phyloP scores from a whole-genome alignment of 352 stramenopile genomes.

The Globisporangium okanoganense region DNA sequence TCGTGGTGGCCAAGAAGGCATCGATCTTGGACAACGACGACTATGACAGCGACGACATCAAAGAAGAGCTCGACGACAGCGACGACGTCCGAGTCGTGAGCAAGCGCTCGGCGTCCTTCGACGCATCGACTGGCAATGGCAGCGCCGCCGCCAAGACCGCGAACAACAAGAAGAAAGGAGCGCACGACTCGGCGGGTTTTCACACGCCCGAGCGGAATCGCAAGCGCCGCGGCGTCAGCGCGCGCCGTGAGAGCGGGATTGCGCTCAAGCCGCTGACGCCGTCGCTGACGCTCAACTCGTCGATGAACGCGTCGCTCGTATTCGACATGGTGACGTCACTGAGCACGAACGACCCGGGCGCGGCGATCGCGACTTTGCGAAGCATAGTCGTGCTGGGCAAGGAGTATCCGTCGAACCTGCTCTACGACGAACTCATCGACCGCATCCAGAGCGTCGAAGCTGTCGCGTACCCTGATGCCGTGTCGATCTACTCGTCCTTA shows the following conservation, averaged over 20 bases:
- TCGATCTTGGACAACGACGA: neutral
- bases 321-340: conserved; percentile 83
- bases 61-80: neutral
- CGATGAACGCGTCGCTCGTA: conserved; percentile 78
- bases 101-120: conserved; percentile 4
- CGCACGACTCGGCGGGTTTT: neutral
- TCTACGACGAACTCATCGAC: conserved; percentile 77
- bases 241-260: conserved; percentile 7
- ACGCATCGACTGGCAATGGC: neutral
- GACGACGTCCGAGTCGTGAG: neutral
- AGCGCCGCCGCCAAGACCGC: neutral
- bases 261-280: conserved; percentile 61
- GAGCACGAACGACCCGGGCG: conserved; percentile 78
- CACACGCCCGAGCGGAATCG: conserved; percentile 16
- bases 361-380: conserved; percentile 67
- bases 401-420: conserved; percentile 76
- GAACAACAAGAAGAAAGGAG: conserved; percentile 6
- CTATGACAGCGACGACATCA: conserved; percentile 8
- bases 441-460: conserved; percentile 72
- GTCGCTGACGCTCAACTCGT: conserved; percentile 52
- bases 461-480: conserved; percentile 61
- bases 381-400: conserved; percentile 83
- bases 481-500: conserved; percentile 74
- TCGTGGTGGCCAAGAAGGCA: neutral
- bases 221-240: conserved; percentile 33